Base-by-base conservation (phyloP, 169 alveolate species). In the Cryptosporidium sp. region DNA sequence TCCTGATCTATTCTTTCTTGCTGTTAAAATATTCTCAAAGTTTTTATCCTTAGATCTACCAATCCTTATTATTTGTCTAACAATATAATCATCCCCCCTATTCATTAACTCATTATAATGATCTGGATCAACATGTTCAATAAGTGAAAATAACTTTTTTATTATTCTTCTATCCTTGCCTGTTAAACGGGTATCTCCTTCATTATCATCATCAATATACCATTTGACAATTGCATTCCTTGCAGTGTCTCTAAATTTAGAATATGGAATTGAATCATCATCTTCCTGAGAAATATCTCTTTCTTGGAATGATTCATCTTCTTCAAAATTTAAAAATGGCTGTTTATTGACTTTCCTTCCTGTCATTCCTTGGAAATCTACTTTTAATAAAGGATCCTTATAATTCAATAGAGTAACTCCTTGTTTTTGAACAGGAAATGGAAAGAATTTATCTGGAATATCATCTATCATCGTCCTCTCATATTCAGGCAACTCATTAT, bases 31-130 rank as follows among this genome's bases (percentile, higher is more conserved):
- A 35, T 33, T 18, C n/a, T 51, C 52, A 65, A 80, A 80, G n/a
- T 80, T 42, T 42, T 42, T 39, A 42, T 73, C 86, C 31, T 48
- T 80, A 10, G 68, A 61, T 62, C 12, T 62, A 7, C 75, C 89
- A 44, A 80, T 23, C 39, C 80, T 80, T 3, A 80, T 26, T 33
- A 65, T 65, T 18, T 44, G 61, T 26, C 89, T 80, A 1, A 80
- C 89, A 37, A 80, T 80, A 42, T 80, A 60, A 39, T 80, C 75
- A 12, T 80, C 89, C 1, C 89, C 89, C 29, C 73, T 42, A 23
- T 6, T 62, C 10, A 80, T 60, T 10, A 61, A 18, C 67, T 80
- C 89, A 29, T 33, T 51, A 31, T 80, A 65, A 23, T 60, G 18
- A 18, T 62, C 89, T 14, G 75, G 89, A 39, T 80, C 68, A 3